Base-by-base conservation (phyloP, 495 filamentous ascomycete species). In the Lentithecium fluviatile region DNA sequence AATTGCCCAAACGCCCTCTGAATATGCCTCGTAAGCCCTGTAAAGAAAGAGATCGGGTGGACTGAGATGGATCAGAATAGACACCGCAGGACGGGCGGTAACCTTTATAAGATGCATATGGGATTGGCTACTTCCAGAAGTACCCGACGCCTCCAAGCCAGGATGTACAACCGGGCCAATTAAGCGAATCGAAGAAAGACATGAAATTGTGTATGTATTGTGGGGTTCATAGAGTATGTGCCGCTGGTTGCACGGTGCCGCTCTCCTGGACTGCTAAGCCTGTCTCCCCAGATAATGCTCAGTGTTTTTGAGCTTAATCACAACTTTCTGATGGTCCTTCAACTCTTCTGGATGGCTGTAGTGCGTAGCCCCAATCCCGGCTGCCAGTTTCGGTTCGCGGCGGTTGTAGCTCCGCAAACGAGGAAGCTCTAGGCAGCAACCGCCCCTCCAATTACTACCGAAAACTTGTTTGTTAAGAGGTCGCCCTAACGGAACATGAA, bases 1-100 rank as follows among this genome's bases (percentile, higher is more conserved):
- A 40, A 17, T n/a, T 34, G 55, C 55, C 55, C 55, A 49, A n/a
- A 58, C 55, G 55, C 55, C 55, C 55, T 58, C 45, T 4, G 29
- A 32, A 7, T 21, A 20, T 43, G 40, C 40, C 40, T 43, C 19
- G 53, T 32, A 46, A 46, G 53, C 53, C 53, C 29, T 13, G 24
- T 56, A 6, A 5, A 34, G 15, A 47, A 40, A 7, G 13, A 2
- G 6, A 34, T 47, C 26, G 17, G 17, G 32, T 47, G 24, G 26
- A 12, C 42, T 43, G 23, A 4, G 5, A 1, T 56, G 23, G 40
- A 23, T 10, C 12, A 32, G 24, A 24, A 7, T 29, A 40, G 53
- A 56, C 53, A 37, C 53, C 42, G 53, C 7, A 32, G 38, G 21
- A 32, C 36, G 24, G 20, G 21, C 53, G 42, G 53, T 56, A 40